A percentile compares a stretch with the other conserved stretches of the same genome.
Conservation (phyloP, 345 rosid species). For the Heritiera littoralis region DNA sequence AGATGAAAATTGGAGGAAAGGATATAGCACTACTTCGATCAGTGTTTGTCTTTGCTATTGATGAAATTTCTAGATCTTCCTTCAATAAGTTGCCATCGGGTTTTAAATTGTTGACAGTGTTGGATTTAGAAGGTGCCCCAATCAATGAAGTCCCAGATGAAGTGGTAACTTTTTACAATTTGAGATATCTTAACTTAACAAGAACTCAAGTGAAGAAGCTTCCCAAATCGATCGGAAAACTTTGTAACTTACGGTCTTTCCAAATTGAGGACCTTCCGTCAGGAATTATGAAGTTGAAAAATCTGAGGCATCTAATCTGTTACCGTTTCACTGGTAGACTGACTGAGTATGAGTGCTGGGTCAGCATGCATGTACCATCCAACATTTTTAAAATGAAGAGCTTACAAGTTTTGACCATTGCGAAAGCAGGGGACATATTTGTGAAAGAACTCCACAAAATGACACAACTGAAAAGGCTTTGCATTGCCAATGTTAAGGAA, state of each 20-base stretch:
- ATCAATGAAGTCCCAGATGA: conserved; percentile 30
- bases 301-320: conserved; percentile 29
- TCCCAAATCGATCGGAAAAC: conserved; percentile 31
- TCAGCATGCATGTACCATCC: conserved; percentile 24
- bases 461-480: conserved; percentile 14
- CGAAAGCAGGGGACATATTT: conserved; percentile 20
- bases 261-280: conserved; percentile 29
- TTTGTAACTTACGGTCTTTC: conserved; percentile 33
- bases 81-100: conserved; percentile 12
- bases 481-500: no score
- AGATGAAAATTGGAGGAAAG: conserved; percentile 5
- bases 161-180: conserved; percentile 32
- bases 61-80: background rate
- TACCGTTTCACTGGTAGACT: conserved; percentile 11
- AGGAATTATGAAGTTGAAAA: conserved; percentile 30
- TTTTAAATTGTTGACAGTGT: conserved; percentile 29
- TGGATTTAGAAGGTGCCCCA: conserved; percentile 37
- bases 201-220: conserved; percentile 37
- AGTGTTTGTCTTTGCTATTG: conserved; percentile 29
- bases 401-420: conserved; percentile 35
- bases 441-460: conserved; percentile 23
- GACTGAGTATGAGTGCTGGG: conserved; percentile 22
- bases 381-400: conserved; percentile 25
- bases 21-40: conserved; percentile 30
- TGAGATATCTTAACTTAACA: conserved; percentile 35